Evolutionary conservation across 306 rosid species (phyloP).

Genomic region (Lagenaria siceraria): DNA sequence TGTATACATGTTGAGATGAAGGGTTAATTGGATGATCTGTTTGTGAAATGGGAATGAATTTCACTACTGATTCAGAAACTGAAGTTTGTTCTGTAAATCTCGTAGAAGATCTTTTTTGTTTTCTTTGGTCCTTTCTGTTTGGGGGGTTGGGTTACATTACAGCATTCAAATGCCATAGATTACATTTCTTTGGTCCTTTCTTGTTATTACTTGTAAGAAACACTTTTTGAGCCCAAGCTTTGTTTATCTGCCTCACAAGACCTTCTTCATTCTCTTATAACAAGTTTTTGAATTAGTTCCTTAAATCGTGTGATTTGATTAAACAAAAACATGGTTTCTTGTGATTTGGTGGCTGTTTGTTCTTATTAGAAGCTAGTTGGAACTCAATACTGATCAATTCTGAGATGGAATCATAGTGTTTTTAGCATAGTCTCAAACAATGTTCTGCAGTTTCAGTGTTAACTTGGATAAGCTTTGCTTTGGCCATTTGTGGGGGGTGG

Average conservation of each 20-base stretch:
- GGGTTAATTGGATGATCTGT: constrained; percentile 32
- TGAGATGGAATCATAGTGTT: background rate
- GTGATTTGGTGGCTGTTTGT: background rate
- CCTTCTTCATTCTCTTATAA: background rate
- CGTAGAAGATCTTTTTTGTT: background rate
- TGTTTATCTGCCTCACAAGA: background rate
- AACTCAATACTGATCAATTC: background rate
- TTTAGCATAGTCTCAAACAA: background rate
- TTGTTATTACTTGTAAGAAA: background rate
- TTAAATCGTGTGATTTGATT: background rate
- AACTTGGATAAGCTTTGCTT: too few relatives aligned
- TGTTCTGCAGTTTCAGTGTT: background rate
- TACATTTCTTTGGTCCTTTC: background rate
- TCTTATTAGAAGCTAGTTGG: background rate
- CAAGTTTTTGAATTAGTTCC: background rate
- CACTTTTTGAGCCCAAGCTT: background rate
- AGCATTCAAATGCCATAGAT: constrained; percentile 3
- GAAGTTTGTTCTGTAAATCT: constrained; percentile 59
- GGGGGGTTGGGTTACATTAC: constrained; percentile 2
- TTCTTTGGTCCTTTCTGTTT: background rate
- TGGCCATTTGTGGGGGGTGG: background rate
- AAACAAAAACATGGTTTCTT: background rate
- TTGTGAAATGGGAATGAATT: constrained; percentile 20
- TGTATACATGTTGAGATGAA: constrained; percentile 44
- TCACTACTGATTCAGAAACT: constrained; percentile 22